Evolutionary conservation across 306 rosid genomes (phyloP).

Genomic region (Castanea crenata): DNA sequence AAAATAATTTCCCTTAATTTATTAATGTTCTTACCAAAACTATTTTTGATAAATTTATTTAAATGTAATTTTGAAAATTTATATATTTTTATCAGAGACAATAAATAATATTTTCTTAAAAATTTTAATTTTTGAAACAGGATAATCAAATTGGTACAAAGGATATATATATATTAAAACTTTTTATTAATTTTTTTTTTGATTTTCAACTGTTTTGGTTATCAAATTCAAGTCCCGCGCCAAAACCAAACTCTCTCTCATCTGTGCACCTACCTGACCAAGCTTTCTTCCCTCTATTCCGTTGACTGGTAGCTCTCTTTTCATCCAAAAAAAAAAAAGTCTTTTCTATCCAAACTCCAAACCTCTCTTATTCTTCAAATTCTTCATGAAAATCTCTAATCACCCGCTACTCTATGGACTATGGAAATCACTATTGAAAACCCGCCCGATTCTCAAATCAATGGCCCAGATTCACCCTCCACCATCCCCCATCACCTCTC

Average conservation of each 20-base stretch:
- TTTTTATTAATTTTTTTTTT: no score
- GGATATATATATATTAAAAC: no score
- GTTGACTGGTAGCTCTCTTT: slow-evolving; percentile 61
- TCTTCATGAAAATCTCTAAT: slow-evolving; percentile 24
- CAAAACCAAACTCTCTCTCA: no score
- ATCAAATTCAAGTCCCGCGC: no score
- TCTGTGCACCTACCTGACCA: not conserved
- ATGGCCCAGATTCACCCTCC: slow-evolving; percentile 11
- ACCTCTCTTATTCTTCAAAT: slow-evolving; percentile 4
- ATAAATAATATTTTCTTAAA: no score
- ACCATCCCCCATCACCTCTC: not conserved
- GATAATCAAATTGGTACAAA: fast-evolving
- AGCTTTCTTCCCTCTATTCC: not conserved
- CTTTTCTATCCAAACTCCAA: not conserved
- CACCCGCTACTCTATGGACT: slow-evolving; percentile 20
- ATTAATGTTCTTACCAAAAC: fast-evolving
- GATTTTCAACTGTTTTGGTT: no score
- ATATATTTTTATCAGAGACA: fast-evolving
- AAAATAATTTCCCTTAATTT: no score
- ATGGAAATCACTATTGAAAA: slow-evolving; percentile 41
- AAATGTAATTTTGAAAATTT: fast-evolving
- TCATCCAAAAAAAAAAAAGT: not conserved
- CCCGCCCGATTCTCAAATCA: slow-evolving; percentile 2
- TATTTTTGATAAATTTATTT: no score
- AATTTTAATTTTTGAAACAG: no score